phyloP scores from a whole-genome alignment of 768 basidiomycete genomes.

The Tylopilus intermedius region DNA sequence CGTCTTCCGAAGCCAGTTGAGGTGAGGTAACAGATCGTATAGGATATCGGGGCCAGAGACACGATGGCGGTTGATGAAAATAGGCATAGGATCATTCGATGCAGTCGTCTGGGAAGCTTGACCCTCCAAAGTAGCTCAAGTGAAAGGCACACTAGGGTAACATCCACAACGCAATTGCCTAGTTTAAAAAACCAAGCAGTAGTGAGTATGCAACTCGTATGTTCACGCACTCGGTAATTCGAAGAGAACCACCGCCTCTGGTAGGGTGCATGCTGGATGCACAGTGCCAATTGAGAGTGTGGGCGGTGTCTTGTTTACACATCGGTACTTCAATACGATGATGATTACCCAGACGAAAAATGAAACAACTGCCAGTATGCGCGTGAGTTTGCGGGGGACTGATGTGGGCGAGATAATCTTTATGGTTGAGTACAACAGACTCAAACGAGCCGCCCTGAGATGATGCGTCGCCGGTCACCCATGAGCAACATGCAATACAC shows the following conservation, averaged over 20 bases:
- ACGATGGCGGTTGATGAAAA: slow-evolving; percentile 12
- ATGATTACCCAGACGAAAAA: background rate
- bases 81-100: slow-evolving; percentile 14
- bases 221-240: slow-evolving; percentile 3
- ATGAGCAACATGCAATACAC: background rate
- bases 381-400: background rate
- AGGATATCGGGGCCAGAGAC: slow-evolving; percentile 1
- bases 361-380: background rate
- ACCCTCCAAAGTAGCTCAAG: slow-evolving; percentile 16
- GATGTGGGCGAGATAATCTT: background rate
- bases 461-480: too few species aligned
- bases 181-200: background rate
- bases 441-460: background rate
- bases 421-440: background rate
- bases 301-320: background rate
- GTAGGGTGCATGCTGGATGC: background rate
- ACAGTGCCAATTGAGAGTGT: background rate
- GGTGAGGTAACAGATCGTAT: background rate
- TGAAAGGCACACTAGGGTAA: background rate
- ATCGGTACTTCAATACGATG: background rate
- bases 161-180: slow-evolving; percentile 9
- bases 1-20: background rate
- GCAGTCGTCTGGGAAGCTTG: slow-evolving; percentile 13
- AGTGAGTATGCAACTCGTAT: background rate
- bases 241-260: background rate